Evolutionary conservation across 306 rosid species (phyloP), one percentile per base, ranked within the genome.

Genomic region (Lathyrus tuberosus): DNA sequence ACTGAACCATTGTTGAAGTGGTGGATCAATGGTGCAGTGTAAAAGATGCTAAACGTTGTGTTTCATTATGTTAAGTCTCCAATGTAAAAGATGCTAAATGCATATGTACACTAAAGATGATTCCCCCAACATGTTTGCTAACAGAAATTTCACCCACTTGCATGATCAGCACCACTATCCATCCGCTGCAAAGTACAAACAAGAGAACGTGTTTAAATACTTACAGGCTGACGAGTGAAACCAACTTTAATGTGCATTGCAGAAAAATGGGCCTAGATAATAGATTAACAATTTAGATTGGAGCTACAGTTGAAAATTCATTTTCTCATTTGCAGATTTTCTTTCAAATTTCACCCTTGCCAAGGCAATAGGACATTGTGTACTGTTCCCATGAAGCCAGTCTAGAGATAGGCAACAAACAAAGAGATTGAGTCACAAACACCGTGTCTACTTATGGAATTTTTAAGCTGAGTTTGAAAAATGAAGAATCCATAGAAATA

Each of bases 121-220:
- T 47, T 77, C 76, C 76, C 38, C 14, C 6, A 14, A 26, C 78
- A 20, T 48, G 54, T 51, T 49, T 58, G 49, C 47, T 57, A 68
- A 71, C 64, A 26, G 66, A 59, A 58, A 71, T 43, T 62, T 79
- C 67, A 67, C 41, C 62, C 61, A 47, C 63, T 73, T 48, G 74
- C 73, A 28, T 40, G 3, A 56, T 71, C 57, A 10, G 60, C 70
- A 48, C 20, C 48, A 61, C 12, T 15, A 57, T 80, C 85, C 78
- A 85, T 87, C 66, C 75, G 85, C 96, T 86, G 89, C 78, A 80
- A 80, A 54, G 44, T 69, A 68, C 20, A 40, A 65, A 71, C 44
- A 69, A 69, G 48, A 67, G 10, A 78, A 40, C 18, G 37, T 10
- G 44, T 20, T 59, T 35, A 69, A 75, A 76, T 49, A 66, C 28